phyloP scores from a whole-genome alignment of 768 basidiomycete genomes.

The Agrocybe pediades region DNA sequence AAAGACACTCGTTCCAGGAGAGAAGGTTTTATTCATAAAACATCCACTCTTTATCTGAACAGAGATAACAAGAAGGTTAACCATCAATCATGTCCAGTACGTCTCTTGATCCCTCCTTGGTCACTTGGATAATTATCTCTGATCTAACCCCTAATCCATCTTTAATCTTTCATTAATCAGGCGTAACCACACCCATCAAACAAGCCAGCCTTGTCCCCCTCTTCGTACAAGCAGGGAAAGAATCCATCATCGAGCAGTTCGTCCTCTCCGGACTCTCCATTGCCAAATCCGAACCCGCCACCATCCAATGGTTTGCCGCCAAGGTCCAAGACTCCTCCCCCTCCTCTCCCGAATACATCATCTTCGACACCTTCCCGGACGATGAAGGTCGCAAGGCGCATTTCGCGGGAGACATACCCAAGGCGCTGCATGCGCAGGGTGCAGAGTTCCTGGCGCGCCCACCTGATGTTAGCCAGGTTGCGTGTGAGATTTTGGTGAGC shows the following conservation, averaged over 20 bases:
- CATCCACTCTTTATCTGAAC: no score
- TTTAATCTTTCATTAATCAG: no score
- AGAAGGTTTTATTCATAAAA: no score
- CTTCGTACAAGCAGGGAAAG: conserved; percentile 11
- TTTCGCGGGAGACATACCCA: conserved; percentile 34
- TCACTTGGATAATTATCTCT: no score
- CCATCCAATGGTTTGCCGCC: conserved; percentile 39
- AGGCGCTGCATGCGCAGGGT: conserved; percentile 33
- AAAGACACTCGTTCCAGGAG: no score
- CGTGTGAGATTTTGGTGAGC: conserved; percentile 30
- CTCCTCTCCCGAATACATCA: conserved; percentile 28
- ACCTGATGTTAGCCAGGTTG: conserved; percentile 26
- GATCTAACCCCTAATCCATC: no score
- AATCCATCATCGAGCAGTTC: conserved; percentile 27
- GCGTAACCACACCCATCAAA: conserved; percentile 5
- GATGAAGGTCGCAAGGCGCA: conserved; percentile 35
- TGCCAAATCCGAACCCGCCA: conserved; percentile 33
- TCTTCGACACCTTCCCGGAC: conserved; percentile 41
- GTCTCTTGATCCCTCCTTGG: background rate
- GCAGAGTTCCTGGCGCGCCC: conserved; percentile 26
- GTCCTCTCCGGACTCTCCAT: conserved; percentile 28
- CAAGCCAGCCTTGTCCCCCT: conserved; percentile 12
- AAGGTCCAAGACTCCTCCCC: conserved; percentile 25
- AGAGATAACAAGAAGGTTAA: no score
- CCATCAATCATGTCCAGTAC: background rate